A percentile compares a stretch with the other conserved stretches of the same genome.
phyloP scores from a whole-genome alignment of 2,329 filamentous ascomycete genomes.

The Xylariaceae sp. region DNA sequence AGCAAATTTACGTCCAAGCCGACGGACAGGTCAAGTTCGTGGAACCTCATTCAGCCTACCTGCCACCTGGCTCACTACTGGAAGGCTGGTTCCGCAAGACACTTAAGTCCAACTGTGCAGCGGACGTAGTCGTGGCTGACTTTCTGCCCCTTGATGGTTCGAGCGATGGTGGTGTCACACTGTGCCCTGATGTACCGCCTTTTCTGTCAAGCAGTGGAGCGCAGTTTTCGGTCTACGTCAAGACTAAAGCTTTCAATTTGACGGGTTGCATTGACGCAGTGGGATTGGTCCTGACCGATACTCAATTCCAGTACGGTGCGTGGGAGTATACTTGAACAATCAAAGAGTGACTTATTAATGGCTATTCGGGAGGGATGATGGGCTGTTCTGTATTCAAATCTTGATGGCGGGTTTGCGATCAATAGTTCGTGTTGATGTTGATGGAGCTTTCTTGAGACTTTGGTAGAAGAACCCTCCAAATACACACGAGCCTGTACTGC shows the following conservation, averaged over 20 bases:
- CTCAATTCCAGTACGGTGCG: conserved; percentile 28
- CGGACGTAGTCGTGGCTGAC: conserved; percentile 18
- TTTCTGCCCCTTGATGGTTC: conserved; percentile 26
- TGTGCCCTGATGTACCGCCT: conserved; percentile 23
- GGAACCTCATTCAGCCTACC: conserved; percentile 47
- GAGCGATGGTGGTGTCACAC: conserved; percentile 23
- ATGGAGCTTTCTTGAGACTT: neutral
- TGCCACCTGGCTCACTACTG: conserved; percentile 46
- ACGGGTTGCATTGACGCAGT: conserved; percentile 31
- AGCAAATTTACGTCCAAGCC: conserved; percentile 54
- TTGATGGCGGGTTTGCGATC: neutral
- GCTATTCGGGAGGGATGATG: neutral
- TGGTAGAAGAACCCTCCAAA: too few relatives aligned
- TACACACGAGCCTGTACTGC: too few relatives aligned
- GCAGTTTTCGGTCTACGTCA: conserved; percentile 26
- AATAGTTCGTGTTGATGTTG: neutral
- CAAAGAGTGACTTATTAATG: neutral
- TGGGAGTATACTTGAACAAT: conserved; percentile 38
- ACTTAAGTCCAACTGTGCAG: conserved; percentile 22
- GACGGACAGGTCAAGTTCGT: conserved; percentile 54
- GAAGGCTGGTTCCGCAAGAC: conserved; percentile 43
- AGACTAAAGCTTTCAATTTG: conserved; percentile 23
- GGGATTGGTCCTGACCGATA: conserved; percentile 30
- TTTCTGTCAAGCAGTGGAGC: conserved; percentile 20
- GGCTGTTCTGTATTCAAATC: neutral